Evolutionary conservation across 495 filamentous ascomycete species (phyloP), one percentile per base, ranked within the genome.

Genomic region (Paragyromitra xinjiangensis): DNA sequence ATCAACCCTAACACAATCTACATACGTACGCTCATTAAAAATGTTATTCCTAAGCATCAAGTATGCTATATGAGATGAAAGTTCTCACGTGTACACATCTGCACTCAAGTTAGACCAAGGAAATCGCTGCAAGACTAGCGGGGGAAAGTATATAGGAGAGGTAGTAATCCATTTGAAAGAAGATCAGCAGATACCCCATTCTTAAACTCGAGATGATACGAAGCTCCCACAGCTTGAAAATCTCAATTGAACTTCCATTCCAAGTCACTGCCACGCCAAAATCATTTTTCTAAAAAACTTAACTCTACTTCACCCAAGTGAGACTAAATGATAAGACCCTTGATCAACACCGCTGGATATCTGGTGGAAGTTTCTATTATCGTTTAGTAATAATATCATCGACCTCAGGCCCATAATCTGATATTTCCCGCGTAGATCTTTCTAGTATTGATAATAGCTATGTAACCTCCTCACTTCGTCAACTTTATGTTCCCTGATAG

Each of bases 191-290:
- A 29, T 29, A 29, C 29, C 3, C 1, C 1, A 29, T 29, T 29
- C 3, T 29, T 29, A 29, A 29, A 29, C 29, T 29, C 29, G 42
- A 55, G 22, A 4, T 24, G 3, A 55, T 55, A 24, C 1, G n/a
- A 53, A 16, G 12, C 50, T 19, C 3, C n/a, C 50, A 53, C 6
- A 44, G n/a, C 61, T 7, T 12, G 3, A n/a, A 53, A 44, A 11
- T 22, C 16, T 63, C 8, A 16, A 44, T 39, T 44, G 39, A 63
- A 34, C 61, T 63, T 63, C 61, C 61, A 63, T 39, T 63, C 24
- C 61, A 63, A 44, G 39, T 8, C 6, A 63, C 37, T 42, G 44
- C 42, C 12, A 39, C 61, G 39, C 29, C 29, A 29, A 29, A 29
- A 0, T 29, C 3, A 3, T 29, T 29, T 29, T 29, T 2, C 29